Conservation (phyloP, 2,329 filamentous ascomycete genomes). For the Xylariaceae sp. region DNA sequence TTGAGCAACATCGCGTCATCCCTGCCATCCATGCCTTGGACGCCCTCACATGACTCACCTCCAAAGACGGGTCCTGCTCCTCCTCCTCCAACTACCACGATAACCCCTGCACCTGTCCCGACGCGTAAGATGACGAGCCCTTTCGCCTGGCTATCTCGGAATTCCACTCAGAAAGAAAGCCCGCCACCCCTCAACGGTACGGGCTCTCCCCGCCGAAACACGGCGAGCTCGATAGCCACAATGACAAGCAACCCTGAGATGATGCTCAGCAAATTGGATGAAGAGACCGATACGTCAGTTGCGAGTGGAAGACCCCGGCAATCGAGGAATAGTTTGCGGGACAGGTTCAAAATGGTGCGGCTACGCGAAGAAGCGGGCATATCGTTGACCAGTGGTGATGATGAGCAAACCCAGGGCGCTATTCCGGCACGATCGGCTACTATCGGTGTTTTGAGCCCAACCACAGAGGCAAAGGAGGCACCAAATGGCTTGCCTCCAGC, state of each 20-base stretch:
- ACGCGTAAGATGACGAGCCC: conserved; percentile 75
- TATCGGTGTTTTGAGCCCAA: conserved; percentile 22
- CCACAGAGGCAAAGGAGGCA: conserved; percentile 24
- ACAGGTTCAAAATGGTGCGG: conserved; percentile 72
- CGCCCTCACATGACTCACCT: conserved; percentile 47
- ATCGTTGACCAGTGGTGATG: conserved; percentile 47
- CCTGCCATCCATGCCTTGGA: conserved; percentile 69
- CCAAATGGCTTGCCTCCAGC: conserved; percentile 27
- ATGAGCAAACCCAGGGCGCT: conserved; percentile 40
- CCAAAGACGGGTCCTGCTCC: conserved; percentile 39
- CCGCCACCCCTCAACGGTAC: conserved; percentile 40
- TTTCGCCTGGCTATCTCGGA: conserved; percentile 79
- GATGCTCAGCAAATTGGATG: conserved; percentile 70
- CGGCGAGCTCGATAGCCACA: conserved; percentile 73
- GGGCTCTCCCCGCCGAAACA: conserved; percentile 60
- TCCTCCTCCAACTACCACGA: conserved; percentile 33
- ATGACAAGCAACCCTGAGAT: conserved; percentile 76
- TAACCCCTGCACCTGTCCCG: conserved; percentile 34
- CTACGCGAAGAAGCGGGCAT: conserved; percentile 67
- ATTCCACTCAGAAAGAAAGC: conserved; percentile 49
- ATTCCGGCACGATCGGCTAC: conserved; percentile 20
- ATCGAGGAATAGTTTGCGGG: conserved; percentile 61
- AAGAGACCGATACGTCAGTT: conserved; percentile 51
- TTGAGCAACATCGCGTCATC: conserved; percentile 66
- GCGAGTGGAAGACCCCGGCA: conserved; percentile 41